These are phyloP conservation scores for Apiotrichum mycotoxinovorans DNA, from an alignment of 1,284 basidiomycete genomes.

Conservation along the genomic window DNA sequence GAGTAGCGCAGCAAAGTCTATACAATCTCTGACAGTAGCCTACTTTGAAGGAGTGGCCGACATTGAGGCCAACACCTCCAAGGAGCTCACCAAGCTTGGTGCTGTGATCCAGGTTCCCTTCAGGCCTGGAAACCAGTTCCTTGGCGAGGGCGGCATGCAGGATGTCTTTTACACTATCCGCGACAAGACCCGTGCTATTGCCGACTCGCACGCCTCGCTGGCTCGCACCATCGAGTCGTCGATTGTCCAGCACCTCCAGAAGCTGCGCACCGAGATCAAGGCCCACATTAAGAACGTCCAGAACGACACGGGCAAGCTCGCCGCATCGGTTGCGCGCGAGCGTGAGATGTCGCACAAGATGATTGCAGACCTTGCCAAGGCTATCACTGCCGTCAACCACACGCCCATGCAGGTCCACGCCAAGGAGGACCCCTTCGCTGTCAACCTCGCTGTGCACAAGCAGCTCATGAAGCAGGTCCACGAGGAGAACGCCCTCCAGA, in stretches of 20 bases:
- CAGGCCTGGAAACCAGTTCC: slow-evolving; percentile 88
- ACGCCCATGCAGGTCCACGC: slow-evolving; percentile 83
- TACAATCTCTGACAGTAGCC: slow-evolving; percentile 23
- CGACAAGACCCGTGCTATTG: slow-evolving; percentile 89
- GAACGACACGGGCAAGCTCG: slow-evolving; percentile 94
- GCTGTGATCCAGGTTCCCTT: slow-evolving; percentile 98
- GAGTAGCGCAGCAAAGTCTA: slow-evolving; percentile 14
- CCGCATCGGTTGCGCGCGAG: slow-evolving; percentile 88
- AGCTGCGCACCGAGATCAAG: slow-evolving; percentile 90
- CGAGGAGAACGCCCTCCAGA: slow-evolving; percentile 97
- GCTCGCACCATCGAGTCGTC: slow-evolving; percentile 95
- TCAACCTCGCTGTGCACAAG: slow-evolving; percentile 74
- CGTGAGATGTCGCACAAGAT: slow-evolving; percentile 83
- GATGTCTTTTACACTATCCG: slow-evolving; percentile 91
- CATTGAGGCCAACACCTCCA: slow-evolving; percentile 91
- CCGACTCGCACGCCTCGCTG: slow-evolving; percentile 94
- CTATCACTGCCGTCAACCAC: slow-evolving; percentile 89
- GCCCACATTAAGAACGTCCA: slow-evolving; percentile 98
- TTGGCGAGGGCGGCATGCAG: slow-evolving; percentile 88
- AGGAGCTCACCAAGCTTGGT: slow-evolving; percentile 92
- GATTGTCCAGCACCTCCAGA: slow-evolving; percentile 96
- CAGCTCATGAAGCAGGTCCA: slow-evolving; percentile 92
- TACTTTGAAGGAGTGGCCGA: slow-evolving; percentile 78
- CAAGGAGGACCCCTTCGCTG: slow-evolving; percentile 77
- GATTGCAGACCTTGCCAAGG: slow-evolving; percentile 82